phyloP scores from a whole-genome alignment of 768 basidiomycete genomes.

The Boletus insuetus region DNA sequence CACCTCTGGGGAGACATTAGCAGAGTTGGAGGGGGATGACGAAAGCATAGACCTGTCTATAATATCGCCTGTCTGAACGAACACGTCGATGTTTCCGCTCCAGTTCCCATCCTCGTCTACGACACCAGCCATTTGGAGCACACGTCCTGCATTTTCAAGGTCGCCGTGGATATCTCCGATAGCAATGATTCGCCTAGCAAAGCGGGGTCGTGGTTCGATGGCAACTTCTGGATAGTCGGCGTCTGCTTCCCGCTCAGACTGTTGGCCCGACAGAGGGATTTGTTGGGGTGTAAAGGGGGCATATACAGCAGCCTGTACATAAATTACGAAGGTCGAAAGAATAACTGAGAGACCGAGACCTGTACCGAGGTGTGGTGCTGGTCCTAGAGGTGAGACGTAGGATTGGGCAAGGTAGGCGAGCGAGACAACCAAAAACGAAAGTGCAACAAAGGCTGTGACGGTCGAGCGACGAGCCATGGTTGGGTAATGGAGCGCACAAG shows the following conservation, averaged over 20 bases:
- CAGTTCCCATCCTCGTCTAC: slow-evolving; percentile 72
- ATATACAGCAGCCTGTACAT: slow-evolving; percentile 22
- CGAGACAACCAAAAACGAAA: slow-evolving; percentile 29
- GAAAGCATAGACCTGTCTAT: slow-evolving; percentile 69
- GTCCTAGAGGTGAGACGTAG: slow-evolving; percentile 30
- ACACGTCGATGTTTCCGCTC: slow-evolving; percentile 78
- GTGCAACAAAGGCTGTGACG: slow-evolving; percentile 15
- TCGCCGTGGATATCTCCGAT: slow-evolving; percentile 95
- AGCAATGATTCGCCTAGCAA: slow-evolving; percentile 64
- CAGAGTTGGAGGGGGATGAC: neutral
- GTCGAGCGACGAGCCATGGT: slow-evolving; percentile 26
- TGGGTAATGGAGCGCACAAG: neutral
- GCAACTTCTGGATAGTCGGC: slow-evolving; percentile 8
- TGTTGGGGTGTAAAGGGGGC: slow-evolving; percentile 22
- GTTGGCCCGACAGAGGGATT: slow-evolving; percentile 7
- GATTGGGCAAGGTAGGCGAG: slow-evolving; percentile 31
- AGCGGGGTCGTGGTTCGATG: slow-evolving; percentile 30
- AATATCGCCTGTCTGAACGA: slow-evolving; percentile 96
- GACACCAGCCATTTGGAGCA: slow-evolving; percentile 78
- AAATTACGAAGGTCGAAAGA: slow-evolving; percentile 25
- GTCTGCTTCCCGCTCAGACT: slow-evolving; percentile 1
- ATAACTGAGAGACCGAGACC: slow-evolving; percentile 20
- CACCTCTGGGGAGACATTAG: slow-evolving; percentile 53
- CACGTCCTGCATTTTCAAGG: slow-evolving; percentile 70
- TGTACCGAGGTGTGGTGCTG: slow-evolving; percentile 30